Evolutionary conservation across 2,329 filamentous ascomycete species (phyloP).

Genomic region (Juglanconis oblonga): DNA sequence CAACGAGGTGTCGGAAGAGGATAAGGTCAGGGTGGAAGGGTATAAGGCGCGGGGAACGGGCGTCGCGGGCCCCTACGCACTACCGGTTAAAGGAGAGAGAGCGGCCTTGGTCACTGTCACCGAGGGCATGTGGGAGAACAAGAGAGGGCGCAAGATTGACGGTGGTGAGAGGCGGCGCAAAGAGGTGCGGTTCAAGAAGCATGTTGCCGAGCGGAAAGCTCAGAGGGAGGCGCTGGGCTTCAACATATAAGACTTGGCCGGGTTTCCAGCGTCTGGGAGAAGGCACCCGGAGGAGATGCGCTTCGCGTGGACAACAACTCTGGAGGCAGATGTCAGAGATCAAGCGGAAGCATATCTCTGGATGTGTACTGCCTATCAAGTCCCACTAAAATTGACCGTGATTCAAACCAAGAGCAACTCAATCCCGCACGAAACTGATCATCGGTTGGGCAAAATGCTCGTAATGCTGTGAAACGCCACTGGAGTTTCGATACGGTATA

Average conservation of each 20-base stretch:
- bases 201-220: slow-evolving; percentile 75
- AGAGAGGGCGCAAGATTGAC: slow-evolving; percentile 85
- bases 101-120: slow-evolving; percentile 67
- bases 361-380: no score
- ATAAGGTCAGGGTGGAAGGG: slow-evolving; percentile 55
- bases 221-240: slow-evolving; percentile 34
- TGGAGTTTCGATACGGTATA: no score
- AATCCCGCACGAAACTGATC: no score
- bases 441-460: no score
- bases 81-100: slow-evolving; percentile 62
- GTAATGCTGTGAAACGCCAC: no score
- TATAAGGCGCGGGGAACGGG: slow-evolving; percentile 67
- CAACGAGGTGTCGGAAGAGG: slow-evolving; percentile 29
- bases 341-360: no score
- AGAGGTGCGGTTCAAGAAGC: slow-evolving; percentile 83
- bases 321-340: no score
- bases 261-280: background rate
- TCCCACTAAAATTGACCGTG: no score
- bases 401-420: no score
- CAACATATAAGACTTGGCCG: background rate
- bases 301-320: background rate
- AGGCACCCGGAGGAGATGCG: background rate
- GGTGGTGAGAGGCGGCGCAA: slow-evolving; percentile 89
- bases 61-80: slow-evolving; percentile 73
- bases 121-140: slow-evolving; percentile 92